Evolutionary conservation across 2,329 filamentous ascomycete genomes (phyloP).

Genomic region (Verticillium nubilum): DNA sequence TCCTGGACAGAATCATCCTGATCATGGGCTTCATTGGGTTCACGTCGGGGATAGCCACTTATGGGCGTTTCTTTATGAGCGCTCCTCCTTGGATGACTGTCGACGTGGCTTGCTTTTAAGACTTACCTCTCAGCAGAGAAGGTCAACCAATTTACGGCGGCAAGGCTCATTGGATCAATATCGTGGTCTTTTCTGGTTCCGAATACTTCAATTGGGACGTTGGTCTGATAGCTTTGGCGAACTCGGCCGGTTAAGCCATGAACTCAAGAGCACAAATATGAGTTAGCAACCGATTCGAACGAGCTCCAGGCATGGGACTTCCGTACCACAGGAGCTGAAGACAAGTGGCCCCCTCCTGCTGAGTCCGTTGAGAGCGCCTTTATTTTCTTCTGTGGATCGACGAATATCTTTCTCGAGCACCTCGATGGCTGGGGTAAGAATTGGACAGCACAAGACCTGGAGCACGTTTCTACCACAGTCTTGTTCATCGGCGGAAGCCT

Average conservation of each 20-base stretch:
- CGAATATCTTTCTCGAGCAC: conserved; percentile 91
- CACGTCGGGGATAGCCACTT: conserved; percentile 67
- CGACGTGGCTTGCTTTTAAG: not conserved
- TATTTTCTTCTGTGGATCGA: conserved; percentile 84
- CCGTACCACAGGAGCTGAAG: conserved; percentile 53
- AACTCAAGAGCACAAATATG: not conserved
- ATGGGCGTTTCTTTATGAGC: conserved; percentile 80
- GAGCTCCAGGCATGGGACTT: conserved; percentile 71
- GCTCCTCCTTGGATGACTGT: not conserved
- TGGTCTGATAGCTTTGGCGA: conserved; percentile 90
- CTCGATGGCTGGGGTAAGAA: conserved; percentile 63
- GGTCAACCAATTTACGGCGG: conserved; percentile 70
- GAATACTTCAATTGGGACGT: conserved; percentile 79
- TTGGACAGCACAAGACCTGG: conserved; percentile 77
- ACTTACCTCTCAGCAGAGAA: conserved; percentile 44
- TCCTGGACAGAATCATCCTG: conserved; percentile 72
- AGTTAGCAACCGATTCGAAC: conserved; percentile 6
- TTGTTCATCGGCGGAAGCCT: conserved; percentile 91
- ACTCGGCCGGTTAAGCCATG: conserved; percentile 65
- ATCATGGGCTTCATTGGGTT: conserved; percentile 72
- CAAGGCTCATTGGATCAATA: conserved; percentile 90
- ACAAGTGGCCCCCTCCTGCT: conserved; percentile 68
- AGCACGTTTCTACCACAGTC: conserved; percentile 88
- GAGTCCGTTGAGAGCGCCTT: conserved; percentile 88
- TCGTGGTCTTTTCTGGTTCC: conserved; percentile 94